Evolutionary conservation across 225 moss, liverwort and hornwort species (phyloP).

Genomic region (Physcomitrellopsis africana): DNA sequence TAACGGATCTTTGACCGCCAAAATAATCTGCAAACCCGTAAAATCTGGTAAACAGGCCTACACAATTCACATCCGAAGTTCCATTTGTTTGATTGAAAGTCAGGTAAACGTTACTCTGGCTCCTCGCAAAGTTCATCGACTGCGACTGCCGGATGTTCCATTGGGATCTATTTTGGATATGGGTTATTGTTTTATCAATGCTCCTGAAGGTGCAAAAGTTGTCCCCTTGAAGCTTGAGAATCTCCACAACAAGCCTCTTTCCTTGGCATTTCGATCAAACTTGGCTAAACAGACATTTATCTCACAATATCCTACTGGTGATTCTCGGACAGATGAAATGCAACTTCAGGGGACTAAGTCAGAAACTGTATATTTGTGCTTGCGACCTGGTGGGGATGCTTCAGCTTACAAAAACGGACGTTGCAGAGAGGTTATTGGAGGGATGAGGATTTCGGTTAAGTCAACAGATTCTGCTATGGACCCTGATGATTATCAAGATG

Average conservation of each 20-base stretch:
- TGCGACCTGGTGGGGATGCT: conserved; percentile 85
- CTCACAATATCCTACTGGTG: conserved; percentile 52
- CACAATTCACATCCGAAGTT: conserved; percentile 60
- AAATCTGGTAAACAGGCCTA: conserved; percentile 82
- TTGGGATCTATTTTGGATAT: conserved; percentile 77
- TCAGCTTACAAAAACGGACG: conserved; percentile 82
- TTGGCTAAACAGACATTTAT: conserved; percentile 88
- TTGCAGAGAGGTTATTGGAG: conserved; percentile 89
- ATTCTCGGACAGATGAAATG: conserved; percentile 76
- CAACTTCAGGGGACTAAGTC: conserved; percentile 52
- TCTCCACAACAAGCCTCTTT: conserved; percentile 52
- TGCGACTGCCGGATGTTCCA: conserved; percentile 77
- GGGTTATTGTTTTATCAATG: conserved; percentile 93
- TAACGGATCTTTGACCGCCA: conserved; percentile 51
- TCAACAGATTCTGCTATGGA: conserved; percentile 32
- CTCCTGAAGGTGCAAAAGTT: conserved; percentile 68
- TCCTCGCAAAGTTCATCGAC: conserved; percentile 69
- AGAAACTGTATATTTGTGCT: conserved; percentile 73
- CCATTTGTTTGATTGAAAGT: conserved; percentile 62
- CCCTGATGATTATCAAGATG: conserved; percentile 44
- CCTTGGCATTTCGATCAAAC: conserved; percentile 78
- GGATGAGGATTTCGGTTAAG: conserved; percentile 81
- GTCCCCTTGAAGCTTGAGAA: conserved; percentile 81
- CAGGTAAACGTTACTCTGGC: conserved; percentile 58
- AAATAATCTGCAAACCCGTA: conserved; percentile 67